Conservation (phyloP, 768 basidiomycete species). For the Auriscalpium vulgare region DNA sequence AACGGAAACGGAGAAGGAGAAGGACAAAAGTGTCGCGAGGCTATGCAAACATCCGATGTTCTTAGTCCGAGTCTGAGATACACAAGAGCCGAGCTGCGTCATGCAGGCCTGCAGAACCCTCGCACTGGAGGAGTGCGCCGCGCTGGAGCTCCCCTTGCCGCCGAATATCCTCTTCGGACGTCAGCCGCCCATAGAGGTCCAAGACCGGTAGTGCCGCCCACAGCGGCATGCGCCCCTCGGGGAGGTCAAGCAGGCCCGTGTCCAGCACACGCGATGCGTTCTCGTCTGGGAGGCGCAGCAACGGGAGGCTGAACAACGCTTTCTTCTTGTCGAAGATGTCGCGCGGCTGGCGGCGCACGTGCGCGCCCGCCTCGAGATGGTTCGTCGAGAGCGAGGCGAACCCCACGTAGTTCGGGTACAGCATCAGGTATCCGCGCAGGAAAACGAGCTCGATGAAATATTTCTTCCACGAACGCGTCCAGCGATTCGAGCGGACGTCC, state of each 20-base stretch:
- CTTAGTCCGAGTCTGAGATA: not conserved
- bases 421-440: constrained; percentile 78
- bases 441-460: constrained; percentile 84
- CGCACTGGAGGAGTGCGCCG: not conserved
- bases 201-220: constrained; percentile 56
- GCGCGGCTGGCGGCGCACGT: constrained; percentile 53
- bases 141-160: constrained; percentile 23
- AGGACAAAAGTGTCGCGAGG: too few relatives aligned
- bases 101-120: not conserved
- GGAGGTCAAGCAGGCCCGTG: constrained; percentile 50
- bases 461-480: constrained; percentile 82
- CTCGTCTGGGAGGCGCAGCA: constrained; percentile 43
- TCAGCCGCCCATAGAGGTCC: constrained; percentile 38
- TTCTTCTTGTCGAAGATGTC: constrained; percentile 46
- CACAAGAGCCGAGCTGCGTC: not conserved
- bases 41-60: too few relatives aligned
- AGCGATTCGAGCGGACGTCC: constrained; percentile 68
- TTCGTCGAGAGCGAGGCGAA: constrained; percentile 83
- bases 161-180: constrained; percentile 26
- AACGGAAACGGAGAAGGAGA: too few relatives aligned
- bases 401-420: constrained; percentile 75
- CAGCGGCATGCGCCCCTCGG: constrained; percentile 40
- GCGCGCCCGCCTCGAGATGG: constrained; percentile 78
- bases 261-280: constrained; percentile 15
- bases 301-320: constrained; percentile 57